Percentiles rank a stretch among this genome's conserved stretches.
Conservation (phyloP, 805 yeast genomes). For the Scheffersomyces ergatensis region DNA sequence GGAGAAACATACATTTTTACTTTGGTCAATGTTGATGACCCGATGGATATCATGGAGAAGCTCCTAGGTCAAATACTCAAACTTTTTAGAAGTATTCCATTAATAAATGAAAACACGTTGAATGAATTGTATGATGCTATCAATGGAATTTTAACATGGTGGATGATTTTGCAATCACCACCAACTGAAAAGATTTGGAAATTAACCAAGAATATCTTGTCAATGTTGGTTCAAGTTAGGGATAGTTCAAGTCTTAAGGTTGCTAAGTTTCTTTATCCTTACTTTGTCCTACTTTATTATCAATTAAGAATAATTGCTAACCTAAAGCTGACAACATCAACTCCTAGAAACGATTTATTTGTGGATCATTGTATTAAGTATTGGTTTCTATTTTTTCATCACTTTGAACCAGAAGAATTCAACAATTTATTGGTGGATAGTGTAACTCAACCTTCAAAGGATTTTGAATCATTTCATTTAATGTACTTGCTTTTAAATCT, state of each 20-base stretch:
- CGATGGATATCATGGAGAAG: conserved; percentile 12
- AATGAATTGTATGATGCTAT: conserved; percentile 17
- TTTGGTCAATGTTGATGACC: conserved; percentile 17
- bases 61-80: conserved; percentile 17
- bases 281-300: conserved; percentile 14
- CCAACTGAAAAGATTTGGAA: conserved; percentile 17
- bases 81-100: conserved; percentile 7
- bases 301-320: conserved; percentile 6
- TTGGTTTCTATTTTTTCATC: conserved; percentile 19
- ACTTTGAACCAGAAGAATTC: conserved; percentile 13
- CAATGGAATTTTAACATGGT: conserved; percentile 26
- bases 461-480: conserved; percentile 19
- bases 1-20: conserved; percentile 23
- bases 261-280: conserved; percentile 12
- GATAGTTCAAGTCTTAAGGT: not conserved
- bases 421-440: conserved; percentile 1
- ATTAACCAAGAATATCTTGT: conserved; percentile 10
- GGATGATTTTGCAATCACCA: conserved; percentile 25
- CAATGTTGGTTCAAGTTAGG: conserved; percentile 1
- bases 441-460: not conserved
- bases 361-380: conserved; percentile 9
- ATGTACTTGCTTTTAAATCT: conserved; percentile 13
- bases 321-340: not conserved
- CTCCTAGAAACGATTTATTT: not conserved
- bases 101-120: not conserved